Evolutionary conservation across 1,139 yeast species (phyloP), one percentile per base, ranked within the genome.

Genomic region (Scheffersomyces cryptocercus): DNA sequence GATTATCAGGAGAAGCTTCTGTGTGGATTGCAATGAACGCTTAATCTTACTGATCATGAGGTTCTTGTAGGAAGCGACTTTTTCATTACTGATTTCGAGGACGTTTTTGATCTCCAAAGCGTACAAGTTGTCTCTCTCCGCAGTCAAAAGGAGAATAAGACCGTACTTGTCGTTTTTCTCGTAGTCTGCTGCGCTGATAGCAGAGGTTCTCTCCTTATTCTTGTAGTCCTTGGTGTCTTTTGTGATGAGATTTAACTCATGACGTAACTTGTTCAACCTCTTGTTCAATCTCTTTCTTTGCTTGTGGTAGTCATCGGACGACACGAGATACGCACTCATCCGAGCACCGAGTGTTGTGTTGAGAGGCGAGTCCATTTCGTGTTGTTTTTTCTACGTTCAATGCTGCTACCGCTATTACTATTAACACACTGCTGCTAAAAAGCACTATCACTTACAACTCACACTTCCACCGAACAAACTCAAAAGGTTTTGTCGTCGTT

Each of bases 81-180:
- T 59, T 36, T 68, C 74, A 43, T 61, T 69, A 46, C 79, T 78
- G 43, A 82, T 75, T 51, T 84, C 90, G 52, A 82, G 63, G 43
- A 75, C 64, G 16, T 77, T 69, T 50, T 79, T 81, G 45, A 83
- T 73, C 61, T 86, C 91, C 62, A 81, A 73, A 0, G 91, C 86
- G 54, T 78, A 81, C 32, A 88, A 72, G 60, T 84, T 68, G 51
- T 85, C 85, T 54, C 93, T 74, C 61, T 88, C 96, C 0, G 85
- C 82, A 9, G 77, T 72, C 47, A 76, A 66, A 29, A 86, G 68
- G 20, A 78, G 61, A 15, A 86, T 62, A 33, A 63, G 53, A 11
- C 82, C 88, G 55, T 64, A 77, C 43, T 68, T 63, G 9, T 64
- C 50, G 54, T 84, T 76, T n/a, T 57, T 47, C 3, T 61, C 64